These are phyloP conservation scores for Leptomonas seymouri DNA, from an alignment of 208 protist genomes.

Conservation along the genomic window DNA sequence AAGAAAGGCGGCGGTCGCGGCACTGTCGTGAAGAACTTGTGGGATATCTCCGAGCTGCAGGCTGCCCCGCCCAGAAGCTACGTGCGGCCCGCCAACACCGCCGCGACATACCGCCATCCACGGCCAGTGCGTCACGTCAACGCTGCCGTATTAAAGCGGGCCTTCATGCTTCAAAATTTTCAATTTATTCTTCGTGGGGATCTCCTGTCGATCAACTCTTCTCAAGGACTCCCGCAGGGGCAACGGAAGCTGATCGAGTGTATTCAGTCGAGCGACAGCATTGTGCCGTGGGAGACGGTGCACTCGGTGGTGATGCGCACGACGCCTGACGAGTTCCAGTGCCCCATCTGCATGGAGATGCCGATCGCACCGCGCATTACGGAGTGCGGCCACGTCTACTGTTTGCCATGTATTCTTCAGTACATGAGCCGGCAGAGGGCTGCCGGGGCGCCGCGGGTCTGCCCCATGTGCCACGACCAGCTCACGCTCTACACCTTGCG, in stretches of 20 bases:
- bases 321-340: constrained; percentile 78
- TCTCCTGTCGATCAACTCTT: constrained; percentile 36
- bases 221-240: constrained; percentile 57
- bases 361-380: constrained; percentile 78
- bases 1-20: constrained; percentile 37
- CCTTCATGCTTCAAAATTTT: constrained; percentile 90
- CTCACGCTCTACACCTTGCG: constrained; percentile 53
- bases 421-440: constrained; percentile 57
- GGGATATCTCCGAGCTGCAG: constrained; percentile 28
- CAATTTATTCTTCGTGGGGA: constrained; percentile 87
- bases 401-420: constrained; percentile 77
- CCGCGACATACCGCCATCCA: constrained; percentile 24
- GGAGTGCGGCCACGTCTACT: constrained; percentile 88
- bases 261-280: constrained; percentile 49
- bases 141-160: constrained; percentile 51
- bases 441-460: constrained; percentile 55
- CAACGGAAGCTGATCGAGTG: constrained; percentile 65
- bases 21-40: constrained; percentile 32
- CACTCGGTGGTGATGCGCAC: constrained; percentile 79
- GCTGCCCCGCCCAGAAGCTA: constrained; percentile 6
- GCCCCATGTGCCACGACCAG: constrained; percentile 76
- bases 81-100: constrained; percentile 4
- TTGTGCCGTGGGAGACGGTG: constrained; percentile 81
- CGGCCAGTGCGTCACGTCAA: constrained; percentile 44
- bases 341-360: constrained; percentile 81